phyloP scores from a whole-genome alignment of 805 yeast species.

The Candida maris region DNA sequence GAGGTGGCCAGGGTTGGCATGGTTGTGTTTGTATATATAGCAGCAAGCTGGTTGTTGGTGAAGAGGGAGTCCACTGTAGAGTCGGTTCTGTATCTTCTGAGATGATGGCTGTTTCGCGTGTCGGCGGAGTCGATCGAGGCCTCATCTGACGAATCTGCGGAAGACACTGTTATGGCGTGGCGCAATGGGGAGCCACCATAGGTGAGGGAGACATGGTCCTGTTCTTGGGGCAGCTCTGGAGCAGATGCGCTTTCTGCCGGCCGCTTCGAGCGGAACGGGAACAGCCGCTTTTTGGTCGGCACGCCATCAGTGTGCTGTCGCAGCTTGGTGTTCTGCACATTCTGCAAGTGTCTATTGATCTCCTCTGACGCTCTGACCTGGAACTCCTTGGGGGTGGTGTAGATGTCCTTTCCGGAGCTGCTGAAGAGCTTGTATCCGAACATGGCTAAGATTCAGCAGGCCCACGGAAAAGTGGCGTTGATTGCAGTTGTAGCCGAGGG shows the following conservation, averaged over 20 bases:
- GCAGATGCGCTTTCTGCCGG: background rate
- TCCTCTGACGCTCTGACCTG: constrained; percentile 32
- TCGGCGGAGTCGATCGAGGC: constrained; percentile 24
- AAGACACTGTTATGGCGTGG: constrained; percentile 22
- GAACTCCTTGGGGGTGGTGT: constrained; percentile 30
- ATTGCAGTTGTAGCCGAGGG: no score
- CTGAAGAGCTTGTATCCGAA: constrained; percentile 30
- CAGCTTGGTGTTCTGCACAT: constrained; percentile 7
- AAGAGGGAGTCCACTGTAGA: constrained; percentile 22
- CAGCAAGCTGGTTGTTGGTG: constrained; percentile 20
- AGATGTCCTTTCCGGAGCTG: constrained; percentile 24
- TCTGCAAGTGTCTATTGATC: constrained; percentile 26
- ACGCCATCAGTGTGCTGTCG: background rate
- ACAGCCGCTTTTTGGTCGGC: constrained; percentile 3
- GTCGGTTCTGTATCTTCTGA: constrained; percentile 12
- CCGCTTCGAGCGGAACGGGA: constrained; percentile 2
- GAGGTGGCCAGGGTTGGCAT: constrained; percentile 14
- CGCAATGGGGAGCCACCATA: constrained; percentile 34
- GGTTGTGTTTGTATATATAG: constrained; percentile 29
- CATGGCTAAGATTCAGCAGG: no score
- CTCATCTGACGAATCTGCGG: constrained; percentile 15
- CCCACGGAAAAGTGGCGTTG: no score
- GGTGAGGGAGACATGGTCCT: constrained; percentile 14
- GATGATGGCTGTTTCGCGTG: background rate
- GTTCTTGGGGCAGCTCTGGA: constrained; percentile 1